phyloP scores from a whole-genome alignment of 2,329 filamentous ascomycete species.

The Aschersonia sp. region DNA sequence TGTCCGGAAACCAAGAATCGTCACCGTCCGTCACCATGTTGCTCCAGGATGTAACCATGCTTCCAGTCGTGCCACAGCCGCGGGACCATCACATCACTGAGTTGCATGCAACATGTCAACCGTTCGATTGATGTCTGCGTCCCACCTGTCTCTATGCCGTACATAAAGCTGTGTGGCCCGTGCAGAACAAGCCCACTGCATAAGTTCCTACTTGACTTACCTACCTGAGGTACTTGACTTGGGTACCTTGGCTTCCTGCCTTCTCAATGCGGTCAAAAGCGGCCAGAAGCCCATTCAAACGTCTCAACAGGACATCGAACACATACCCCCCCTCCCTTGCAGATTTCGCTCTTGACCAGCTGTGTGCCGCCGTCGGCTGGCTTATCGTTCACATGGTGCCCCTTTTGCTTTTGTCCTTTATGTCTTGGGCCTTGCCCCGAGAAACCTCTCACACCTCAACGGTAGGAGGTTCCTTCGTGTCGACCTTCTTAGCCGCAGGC shows the following conservation, averaged over 20 bases:
- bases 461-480: constrained; percentile 28
- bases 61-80: neutral
- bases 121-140: neutral
- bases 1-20: neutral
- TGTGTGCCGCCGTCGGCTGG: neutral
- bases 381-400: neutral
- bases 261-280: too few relatives aligned
- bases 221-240: too few relatives aligned
- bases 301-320: too few relatives aligned
- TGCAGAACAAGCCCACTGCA: too few relatives aligned
- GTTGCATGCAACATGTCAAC: neutral
- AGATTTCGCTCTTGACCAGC: too few relatives aligned
- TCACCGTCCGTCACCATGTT: neutral
- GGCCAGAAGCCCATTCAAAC: too few relatives aligned
- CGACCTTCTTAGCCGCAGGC: constrained; percentile 47
- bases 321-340: too few relatives aligned
- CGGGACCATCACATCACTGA: neutral
- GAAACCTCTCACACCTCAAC: constrained; percentile 1
- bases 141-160: too few relatives aligned
- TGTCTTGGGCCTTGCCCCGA: neutral
- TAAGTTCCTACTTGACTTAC: too few relatives aligned
- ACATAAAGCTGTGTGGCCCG: too few relatives aligned
- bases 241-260: too few relatives aligned
- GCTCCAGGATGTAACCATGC: neutral
- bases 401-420: neutral